Evolutionary conservation across 2,329 filamentous ascomycete genomes (phyloP), one percentile per base, ranked within the genome.

Genomic region (Penicillium freii): DNA sequence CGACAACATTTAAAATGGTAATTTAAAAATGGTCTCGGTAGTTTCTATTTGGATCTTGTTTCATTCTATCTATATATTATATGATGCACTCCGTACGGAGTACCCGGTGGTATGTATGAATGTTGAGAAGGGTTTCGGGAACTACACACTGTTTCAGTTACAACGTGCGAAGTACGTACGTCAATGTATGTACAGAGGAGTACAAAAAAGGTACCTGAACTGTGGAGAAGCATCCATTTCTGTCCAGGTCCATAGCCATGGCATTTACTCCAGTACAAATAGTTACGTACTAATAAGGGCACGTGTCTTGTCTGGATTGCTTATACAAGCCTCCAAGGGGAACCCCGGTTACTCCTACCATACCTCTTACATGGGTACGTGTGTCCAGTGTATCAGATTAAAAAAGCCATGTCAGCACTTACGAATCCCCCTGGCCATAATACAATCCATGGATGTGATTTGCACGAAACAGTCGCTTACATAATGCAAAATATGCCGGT

Each of bases 31-130:
- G n/a, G 36, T n/a, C 34, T n/a, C 45, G 33, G 39, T 47, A 49
- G 42, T 44, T 44, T 54, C 27, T 43, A 23, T 27, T 34, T 47
- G 25, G 36, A 21, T 43, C 40, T 19, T 17, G 36, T 46, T 38
- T 55, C 47, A 56, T 64, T 61, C 54, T 60, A 61, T 59, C 54
- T 65, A 31, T 31, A 11, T 31, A 31, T 31, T 31, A 31, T 10
- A 31, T 13, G 29, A 13, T 13, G 10, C 5, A 23, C 23, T 1
- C 23, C 21, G 21, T 21, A 21, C 21, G 21, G 21, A 21, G 21
- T 21, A 21, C 21, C 21, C 21, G 21, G 21, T 21, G 23, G 23
- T 23, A 31, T 31, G 11, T 13, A 33, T 33, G 11, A 5, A 33
- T 33, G 58, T 42, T 36, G 33, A 10, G 29, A 4, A 49, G 47